Evolutionary conservation across 2,329 filamentous ascomycete species (phyloP), one percentile per base, ranked within the genome.

Genomic region (Diaporthe citri): DNA sequence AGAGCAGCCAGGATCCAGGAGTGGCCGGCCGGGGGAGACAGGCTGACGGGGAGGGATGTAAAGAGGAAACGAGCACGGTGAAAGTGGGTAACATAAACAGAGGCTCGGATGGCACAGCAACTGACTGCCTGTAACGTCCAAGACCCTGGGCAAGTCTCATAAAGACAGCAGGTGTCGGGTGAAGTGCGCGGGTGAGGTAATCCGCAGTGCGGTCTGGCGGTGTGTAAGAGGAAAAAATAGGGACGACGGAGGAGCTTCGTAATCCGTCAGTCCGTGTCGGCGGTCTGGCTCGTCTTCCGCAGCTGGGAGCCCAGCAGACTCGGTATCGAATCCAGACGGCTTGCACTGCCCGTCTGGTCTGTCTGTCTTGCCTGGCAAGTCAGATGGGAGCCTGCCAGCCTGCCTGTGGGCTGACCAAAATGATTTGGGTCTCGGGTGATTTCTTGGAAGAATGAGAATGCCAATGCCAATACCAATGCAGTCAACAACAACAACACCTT

Each of bases 101-200:
- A 64, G 46, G 57, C 57, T 46, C 57, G 62, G 67, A 73, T 76
- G 74, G 72, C 78, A 78, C 77, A 76, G 75, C 78, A 79, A 80
- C 74, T 71, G 72, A 78, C 74, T 78, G 76, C 71, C 75, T 78
- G 77, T 74, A 73, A 55, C 36, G 59, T 57, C 66, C 52, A 52
- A 51, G 43, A 62, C 66, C 66, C 73, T 72, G 43, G 52, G 41
- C 69, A 59, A 31, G 73, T 51, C 55, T 71, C 55, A 52, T 20
- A 55, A 34, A 62, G 46, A 59, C 28, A 48, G 17, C 66, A 52
- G 64, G 66, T n/a, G 43, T 31, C 41, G 56, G 34, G 39, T 60
- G 31, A 51, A 15, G 34, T 48, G 64, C 25, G 48, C 55, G 57
- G 75, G 48, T 70, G 66, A 66, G 76, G 66, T 74, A 74, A 74